These are phyloP conservation scores for Boechera stricta DNA, from an alignment of 345 rosid species.

Conservation along the genomic window DNA sequence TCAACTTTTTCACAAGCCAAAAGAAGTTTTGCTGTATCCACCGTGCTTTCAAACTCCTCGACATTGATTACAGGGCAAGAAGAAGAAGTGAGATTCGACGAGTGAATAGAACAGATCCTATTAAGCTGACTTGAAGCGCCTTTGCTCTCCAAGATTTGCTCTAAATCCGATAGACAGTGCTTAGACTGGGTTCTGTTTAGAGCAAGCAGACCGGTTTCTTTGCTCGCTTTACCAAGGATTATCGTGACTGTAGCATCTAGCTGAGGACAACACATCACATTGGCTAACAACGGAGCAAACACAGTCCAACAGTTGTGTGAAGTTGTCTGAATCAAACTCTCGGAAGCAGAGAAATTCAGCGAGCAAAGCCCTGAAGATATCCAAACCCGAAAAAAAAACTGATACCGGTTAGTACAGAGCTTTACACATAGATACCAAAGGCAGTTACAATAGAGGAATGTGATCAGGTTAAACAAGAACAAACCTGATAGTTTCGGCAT, in stretches of 20 bases:
- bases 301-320: constrained; percentile 76
- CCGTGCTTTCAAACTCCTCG: constrained; percentile 66
- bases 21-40: constrained; percentile 76
- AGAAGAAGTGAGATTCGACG: constrained; percentile 81
- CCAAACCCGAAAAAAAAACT: background rate
- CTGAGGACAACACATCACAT: constrained; percentile 98
- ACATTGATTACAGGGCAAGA: constrained; percentile 84
- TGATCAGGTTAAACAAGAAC: constrained; percentile 21
- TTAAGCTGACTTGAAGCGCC: constrained; percentile 68
- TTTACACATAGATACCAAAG: background rate
- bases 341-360: constrained; percentile 73
- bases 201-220: constrained; percentile 69
- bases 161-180: constrained; percentile 81
- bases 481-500: constrained; percentile 84
- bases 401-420: background rate
- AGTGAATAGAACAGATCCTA: constrained; percentile 62
- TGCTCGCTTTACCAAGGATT: constrained; percentile 80
- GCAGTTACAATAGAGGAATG: constrained; percentile 2
- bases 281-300: constrained; percentile 86
- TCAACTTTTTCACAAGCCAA: constrained; percentile 74
- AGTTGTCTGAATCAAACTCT: constrained; percentile 76
- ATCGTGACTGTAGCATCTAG: constrained; percentile 76
- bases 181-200: constrained; percentile 66
- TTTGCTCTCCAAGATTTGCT: constrained; percentile 76
- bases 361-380: constrained; percentile 65